Evolutionary conservation across 768 basidiomycete genomes (phyloP).

Genomic region (Auricularia auricula-judae): DNA sequence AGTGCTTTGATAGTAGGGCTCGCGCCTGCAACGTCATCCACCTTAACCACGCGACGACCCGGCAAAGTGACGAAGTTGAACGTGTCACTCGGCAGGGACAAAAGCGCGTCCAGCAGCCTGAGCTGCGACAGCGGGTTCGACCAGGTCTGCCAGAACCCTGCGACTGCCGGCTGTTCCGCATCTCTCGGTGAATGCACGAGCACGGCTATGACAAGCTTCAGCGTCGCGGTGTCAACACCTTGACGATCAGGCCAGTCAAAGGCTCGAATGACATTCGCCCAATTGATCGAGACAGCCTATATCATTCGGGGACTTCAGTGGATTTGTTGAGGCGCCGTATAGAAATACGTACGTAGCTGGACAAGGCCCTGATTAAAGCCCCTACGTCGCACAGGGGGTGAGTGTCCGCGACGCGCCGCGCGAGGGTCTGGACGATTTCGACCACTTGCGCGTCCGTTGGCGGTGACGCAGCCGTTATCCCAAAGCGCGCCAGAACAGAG

Average conservation of each 20-base stretch:
- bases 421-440: conserved; percentile 59
- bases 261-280: conserved; percentile 71
- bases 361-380: conserved; percentile 59
- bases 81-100: conserved; percentile 80
- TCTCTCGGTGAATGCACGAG: conserved; percentile 74
- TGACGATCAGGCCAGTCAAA: conserved; percentile 80
- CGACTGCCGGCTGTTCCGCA: conserved; percentile 65
- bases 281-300: conserved; percentile 59
- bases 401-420: conserved; percentile 63
- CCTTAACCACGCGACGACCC: conserved; percentile 70
- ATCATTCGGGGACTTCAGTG: not conserved
- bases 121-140: conserved; percentile 77
- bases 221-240: conserved; percentile 78
- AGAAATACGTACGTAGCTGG: conserved; percentile 51
- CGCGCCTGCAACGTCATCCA: conserved; percentile 75
- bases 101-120: conserved; percentile 76
- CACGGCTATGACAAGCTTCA: conserved; percentile 83
- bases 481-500: conserved; percentile 62
- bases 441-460: conserved; percentile 60
- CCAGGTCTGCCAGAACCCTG: conserved; percentile 83
- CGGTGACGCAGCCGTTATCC: conserved; percentile 58
- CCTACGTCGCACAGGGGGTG: conserved; percentile 63
- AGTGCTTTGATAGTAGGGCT: conserved; percentile 88
- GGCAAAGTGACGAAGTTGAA: conserved; percentile 89
- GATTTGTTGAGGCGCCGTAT: not conserved